Evolutionary conservation across 441 rosid species (phyloP).

Genomic region (Gossypium davidsonii): DNA sequence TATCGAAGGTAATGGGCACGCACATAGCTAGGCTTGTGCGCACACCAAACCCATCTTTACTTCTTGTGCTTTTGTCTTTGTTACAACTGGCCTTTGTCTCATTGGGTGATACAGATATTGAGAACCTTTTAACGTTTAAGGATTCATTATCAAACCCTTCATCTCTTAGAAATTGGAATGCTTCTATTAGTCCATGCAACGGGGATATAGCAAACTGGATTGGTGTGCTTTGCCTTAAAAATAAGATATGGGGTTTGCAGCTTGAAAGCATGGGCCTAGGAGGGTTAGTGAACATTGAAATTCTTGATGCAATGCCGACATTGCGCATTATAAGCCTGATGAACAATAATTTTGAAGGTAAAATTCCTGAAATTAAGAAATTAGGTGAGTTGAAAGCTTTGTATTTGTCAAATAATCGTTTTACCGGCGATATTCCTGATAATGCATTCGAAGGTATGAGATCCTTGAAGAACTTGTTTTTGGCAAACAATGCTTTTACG

Average conservation of each 20-base stretch:
- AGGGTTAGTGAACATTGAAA: constrained; percentile 48
- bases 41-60: constrained; percentile 20
- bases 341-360: constrained; percentile 62
- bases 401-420: constrained; percentile 61
- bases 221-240: constrained; percentile 50
- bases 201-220: constrained; percentile 44
- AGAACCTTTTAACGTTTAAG: constrained; percentile 57
- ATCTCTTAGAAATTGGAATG: constrained; percentile 47
- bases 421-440: constrained; percentile 58
- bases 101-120: constrained; percentile 29
- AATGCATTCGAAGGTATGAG: constrained; percentile 62
- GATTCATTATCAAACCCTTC: constrained; percentile 30
- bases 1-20: constrained; percentile 48
- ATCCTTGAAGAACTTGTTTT: constrained; percentile 53
- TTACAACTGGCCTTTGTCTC: constrained; percentile 23
- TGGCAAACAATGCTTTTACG: constrained; percentile 57
- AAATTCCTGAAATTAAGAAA: constrained; percentile 52
- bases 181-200: constrained; percentile 39
- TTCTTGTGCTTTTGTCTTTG: constrained; percentile 10
- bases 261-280: constrained; percentile 58
- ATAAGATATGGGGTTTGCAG: constrained; percentile 55
- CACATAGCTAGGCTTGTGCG: constrained; percentile 50
- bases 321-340: constrained; percentile 66
- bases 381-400: constrained; percentile 49
- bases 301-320: constrained; percentile 35